These are phyloP conservation scores for Arthrobotrys entomopaga DNA, from an alignment of 2,329 filamentous ascomycete genomes.

Conservation along the genomic window DNA sequence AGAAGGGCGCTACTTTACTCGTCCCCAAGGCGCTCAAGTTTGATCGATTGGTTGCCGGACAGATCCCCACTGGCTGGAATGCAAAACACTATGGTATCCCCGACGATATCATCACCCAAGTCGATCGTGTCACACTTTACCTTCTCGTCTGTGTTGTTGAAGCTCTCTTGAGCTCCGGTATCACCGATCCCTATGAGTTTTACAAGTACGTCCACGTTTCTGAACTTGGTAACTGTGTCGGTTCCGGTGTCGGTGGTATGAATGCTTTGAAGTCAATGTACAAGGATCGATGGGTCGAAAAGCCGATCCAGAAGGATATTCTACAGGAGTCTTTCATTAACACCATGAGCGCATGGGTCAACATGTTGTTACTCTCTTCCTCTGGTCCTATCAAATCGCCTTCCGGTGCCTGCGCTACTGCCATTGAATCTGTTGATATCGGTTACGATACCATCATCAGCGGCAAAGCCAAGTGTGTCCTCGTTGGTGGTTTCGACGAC, in stretches of 20 bases:
- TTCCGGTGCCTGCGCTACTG: conserved; percentile 95
- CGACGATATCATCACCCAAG: conserved; percentile 96
- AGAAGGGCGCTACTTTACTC: conserved; percentile 92
- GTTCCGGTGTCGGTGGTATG: conserved; percentile 97
- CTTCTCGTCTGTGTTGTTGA: conserved; percentile 94
- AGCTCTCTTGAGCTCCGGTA: conserved; percentile 87
- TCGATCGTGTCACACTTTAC: conserved; percentile 94
- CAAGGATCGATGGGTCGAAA: conserved; percentile 95
- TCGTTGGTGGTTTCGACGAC: conserved; percentile 98
- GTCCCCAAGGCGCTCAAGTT: conserved; percentile 98
- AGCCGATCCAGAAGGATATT: conserved; percentile 97
- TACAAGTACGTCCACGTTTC: conserved; percentile 99
- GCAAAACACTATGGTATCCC: conserved; percentile 95
- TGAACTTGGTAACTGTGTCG: conserved; percentile 96
- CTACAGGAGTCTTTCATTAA: conserved; percentile 99
- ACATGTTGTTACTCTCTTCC: conserved; percentile 97
- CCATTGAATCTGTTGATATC: conserved; percentile 96
- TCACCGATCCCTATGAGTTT: conserved; percentile 99
- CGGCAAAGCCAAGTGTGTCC: conserved; percentile 95
- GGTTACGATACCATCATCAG: conserved; percentile 98
- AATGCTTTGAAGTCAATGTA: conserved; percentile 96
- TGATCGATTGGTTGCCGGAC: conserved; percentile 94
- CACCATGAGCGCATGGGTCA: conserved; percentile 99
- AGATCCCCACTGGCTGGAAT: conserved; percentile 97
- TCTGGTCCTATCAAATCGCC: conserved; percentile 99